Conservation (phyloP, 768 basidiomycete species). For the Collybia mongolica region DNA sequence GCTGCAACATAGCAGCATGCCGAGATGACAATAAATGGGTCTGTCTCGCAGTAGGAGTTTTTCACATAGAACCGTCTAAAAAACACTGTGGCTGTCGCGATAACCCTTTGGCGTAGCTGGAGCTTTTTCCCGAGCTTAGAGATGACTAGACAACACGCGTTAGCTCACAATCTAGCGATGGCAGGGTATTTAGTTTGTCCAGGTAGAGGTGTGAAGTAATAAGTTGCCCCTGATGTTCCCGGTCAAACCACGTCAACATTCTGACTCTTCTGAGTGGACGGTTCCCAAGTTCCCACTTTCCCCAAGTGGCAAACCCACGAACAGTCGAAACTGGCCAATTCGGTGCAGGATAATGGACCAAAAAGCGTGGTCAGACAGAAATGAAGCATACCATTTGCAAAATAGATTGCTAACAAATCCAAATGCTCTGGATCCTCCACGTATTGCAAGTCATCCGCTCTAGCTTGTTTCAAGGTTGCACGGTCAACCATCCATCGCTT, state of each 20-base stretch:
- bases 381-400: slow-evolving; percentile 65
- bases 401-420: slow-evolving; percentile 84
- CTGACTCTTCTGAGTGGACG: too few species aligned
- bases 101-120: slow-evolving; percentile 81
- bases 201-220: too few species aligned
- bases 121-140: slow-evolving; percentile 85
- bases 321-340: background rate
- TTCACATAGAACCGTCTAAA: slow-evolving; percentile 97
- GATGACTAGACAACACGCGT: slow-evolving; percentile 51
- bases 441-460: slow-evolving; percentile 75
- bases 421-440: slow-evolving; percentile 76
- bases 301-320: too few species aligned
- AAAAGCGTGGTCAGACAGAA: background rate
- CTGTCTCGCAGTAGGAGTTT: slow-evolving; percentile 94
- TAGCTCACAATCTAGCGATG: background rate
- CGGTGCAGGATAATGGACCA: background rate
- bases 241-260: too few species aligned
- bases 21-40: slow-evolving; percentile 88
- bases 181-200: too few species aligned
- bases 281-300: too few species aligned
- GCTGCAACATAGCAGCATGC: slow-evolving; percentile 96
- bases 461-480: slow-evolving; percentile 68
- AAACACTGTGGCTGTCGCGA: slow-evolving; percentile 93
- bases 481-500: slow-evolving; percentile 93
- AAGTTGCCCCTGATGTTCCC: too few species aligned